A percentile compares a stretch with the other conserved stretches of the same genome.
phyloP scores from a whole-genome alignment of 1,284 basidiomycete species.

The Mycena citricolor region DNA sequence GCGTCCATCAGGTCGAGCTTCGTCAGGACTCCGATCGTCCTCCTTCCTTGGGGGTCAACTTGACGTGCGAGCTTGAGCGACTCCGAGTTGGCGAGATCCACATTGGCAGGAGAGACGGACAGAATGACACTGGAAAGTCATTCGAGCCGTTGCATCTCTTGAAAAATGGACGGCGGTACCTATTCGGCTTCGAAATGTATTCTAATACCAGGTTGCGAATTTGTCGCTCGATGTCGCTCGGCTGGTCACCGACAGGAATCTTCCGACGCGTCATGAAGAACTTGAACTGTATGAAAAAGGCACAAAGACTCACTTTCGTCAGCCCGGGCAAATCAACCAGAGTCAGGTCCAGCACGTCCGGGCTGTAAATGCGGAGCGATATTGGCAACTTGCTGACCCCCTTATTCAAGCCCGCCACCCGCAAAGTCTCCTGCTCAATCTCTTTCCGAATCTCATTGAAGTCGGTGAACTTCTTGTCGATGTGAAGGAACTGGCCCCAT shows the following conservation, averaged over 20 bases:
- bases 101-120: conserved; percentile 95
- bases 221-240: conserved; percentile 94
- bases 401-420: conserved; percentile 99
- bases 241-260: conserved; percentile 91
- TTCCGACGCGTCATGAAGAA: conserved; percentile 29
- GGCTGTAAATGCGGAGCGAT: conserved; percentile 92
- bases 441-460: conserved; percentile 93
- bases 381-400: conserved; percentile 96
- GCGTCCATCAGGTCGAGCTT: conserved; percentile 99
- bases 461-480: conserved; percentile 95
- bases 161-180: too few species aligned
- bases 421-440: conserved; percentile 97
- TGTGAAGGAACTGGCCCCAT: conserved; percentile 96
- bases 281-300: not conserved
- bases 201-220: conserved; percentile 93
- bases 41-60: conserved; percentile 92
- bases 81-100: conserved; percentile 98
- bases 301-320: conserved; percentile 73
- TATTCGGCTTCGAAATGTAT: conserved; percentile 96
- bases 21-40: conserved; percentile 95
- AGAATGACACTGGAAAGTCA: conserved; percentile 98
- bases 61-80: conserved; percentile 94
- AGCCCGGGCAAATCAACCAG: conserved; percentile 95
- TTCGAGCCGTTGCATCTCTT: too few species aligned
- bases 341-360: conserved; percentile 93